These are phyloP conservation scores for Botrytis pseudocinerea DNA, from an alignment of 2,329 filamentous ascomycete species.

Conservation along the genomic window DNA sequence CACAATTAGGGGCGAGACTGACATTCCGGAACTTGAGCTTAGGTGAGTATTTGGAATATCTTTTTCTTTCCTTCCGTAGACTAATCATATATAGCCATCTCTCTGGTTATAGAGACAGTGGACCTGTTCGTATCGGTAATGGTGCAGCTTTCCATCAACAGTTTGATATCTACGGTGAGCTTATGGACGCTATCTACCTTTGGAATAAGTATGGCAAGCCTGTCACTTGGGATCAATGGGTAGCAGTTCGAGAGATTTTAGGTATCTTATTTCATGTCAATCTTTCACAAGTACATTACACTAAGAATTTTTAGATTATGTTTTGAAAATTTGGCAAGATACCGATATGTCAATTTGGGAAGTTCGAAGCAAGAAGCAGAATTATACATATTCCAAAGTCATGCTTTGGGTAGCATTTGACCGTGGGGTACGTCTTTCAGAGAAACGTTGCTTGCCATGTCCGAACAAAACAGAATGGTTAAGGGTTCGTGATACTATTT, in stretches of 20 bases:
- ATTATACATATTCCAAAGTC: constrained; percentile 79
- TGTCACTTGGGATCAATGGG: constrained; percentile 75
- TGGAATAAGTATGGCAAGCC: constrained; percentile 81
- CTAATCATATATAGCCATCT: constrained; percentile 51
- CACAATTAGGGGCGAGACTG: constrained; percentile 71
- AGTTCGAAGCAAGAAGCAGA: constrained; percentile 71
- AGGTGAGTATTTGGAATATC: constrained; percentile 33
- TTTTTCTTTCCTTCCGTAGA: not conserved
- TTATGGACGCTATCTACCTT: constrained; percentile 75
- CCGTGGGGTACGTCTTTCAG: constrained; percentile 69
- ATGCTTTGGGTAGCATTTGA: constrained; percentile 84
- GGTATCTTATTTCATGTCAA: constrained; percentile 42
- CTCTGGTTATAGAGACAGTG: constrained; percentile 70
- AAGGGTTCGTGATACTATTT: constrained; percentile 64
- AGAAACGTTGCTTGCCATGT: constrained; percentile 75
- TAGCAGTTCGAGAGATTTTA: constrained; percentile 65
- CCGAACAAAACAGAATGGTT: constrained; percentile 69
- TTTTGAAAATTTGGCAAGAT: constrained; percentile 65
- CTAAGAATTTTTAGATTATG: constrained; percentile 55
- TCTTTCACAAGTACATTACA: not conserved
- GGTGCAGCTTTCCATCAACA: constrained; percentile 75
- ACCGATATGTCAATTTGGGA: constrained; percentile 86
- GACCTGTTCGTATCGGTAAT: constrained; percentile 74
- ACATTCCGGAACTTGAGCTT: constrained; percentile 70
- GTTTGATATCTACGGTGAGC: constrained; percentile 77